Evolutionary conservation across 345 rosid species (phyloP).

Genomic region (Citrus mangshanensis): DNA sequence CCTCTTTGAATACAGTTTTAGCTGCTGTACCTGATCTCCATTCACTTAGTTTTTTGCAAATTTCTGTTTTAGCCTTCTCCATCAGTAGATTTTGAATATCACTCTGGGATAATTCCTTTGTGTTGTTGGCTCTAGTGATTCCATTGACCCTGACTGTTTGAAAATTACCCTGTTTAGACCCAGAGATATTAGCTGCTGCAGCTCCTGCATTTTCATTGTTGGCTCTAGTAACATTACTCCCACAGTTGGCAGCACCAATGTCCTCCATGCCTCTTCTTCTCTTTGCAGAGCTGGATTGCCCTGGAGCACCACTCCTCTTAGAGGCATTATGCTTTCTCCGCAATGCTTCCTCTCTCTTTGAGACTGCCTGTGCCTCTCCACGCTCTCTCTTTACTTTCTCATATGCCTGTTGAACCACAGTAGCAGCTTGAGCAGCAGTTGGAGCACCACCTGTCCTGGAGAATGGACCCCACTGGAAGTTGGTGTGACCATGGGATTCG

Average conservation of each 20-base stretch:
- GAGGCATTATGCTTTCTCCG: constrained; percentile 36
- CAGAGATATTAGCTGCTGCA: constrained; percentile 12
- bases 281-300: constrained; percentile 29
- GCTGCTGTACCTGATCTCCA: constrained; percentile 13
- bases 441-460: constrained; percentile 41
- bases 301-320: constrained; percentile 32
- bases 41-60: constrained; percentile 30
- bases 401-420: constrained; percentile 53
- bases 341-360: constrained; percentile 38
- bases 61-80: constrained; percentile 22
- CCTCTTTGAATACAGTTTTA: constrained; percentile 25
- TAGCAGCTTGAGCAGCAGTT: constrained; percentile 54
- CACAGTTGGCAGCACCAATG: constrained; percentile 21
- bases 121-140: constrained; percentile 18
- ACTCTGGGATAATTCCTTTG: constrained; percentile 20
- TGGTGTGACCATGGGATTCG: constrained; percentile 33
- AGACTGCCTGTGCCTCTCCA: constrained; percentile 51
- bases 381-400: constrained; percentile 62
- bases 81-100: constrained; percentile 28
- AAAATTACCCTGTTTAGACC: constrained; percentile 13
- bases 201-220: constrained; percentile 15
- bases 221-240: constrained; percentile 24
- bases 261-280: constrained; percentile 51
- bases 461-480: constrained; percentile 51
- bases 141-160: constrained; percentile 25